Evolutionary conservation across 208 protist genomes (phyloP), one percentile per base, ranked within the genome.

Genomic region (Phytomonas francai): DNA sequence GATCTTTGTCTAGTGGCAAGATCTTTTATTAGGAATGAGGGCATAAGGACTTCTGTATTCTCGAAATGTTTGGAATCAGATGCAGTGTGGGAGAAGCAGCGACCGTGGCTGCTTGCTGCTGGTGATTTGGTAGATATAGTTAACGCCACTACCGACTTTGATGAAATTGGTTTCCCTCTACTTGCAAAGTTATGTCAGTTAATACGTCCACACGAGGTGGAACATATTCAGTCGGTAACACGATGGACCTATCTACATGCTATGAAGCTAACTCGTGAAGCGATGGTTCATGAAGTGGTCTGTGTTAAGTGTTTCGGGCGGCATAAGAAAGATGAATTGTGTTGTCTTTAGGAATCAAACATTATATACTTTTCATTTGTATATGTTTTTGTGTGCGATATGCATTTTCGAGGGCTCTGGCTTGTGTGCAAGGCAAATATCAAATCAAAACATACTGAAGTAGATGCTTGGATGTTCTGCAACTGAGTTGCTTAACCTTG

Each of bases 151-250:
- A 93, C 84, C 19, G 80, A 82, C 49, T 85, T 65, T 31, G 90
- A 95, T 64, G 87, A 92, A 61, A 65, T 95, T 28, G 85, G 81
- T 0, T 95, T 90, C 59, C 60, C 78, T 31, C 70, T 74, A 19
- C 72, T 93, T 28, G 59, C 72, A 5, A 73, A 73, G 9, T 72
- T 95, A 42, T 91, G 84, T 67, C 57, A 68, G 33, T 68, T 80
- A 0, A 60, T 93, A 31, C 81, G 84, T 14, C 84, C 85, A 5
- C 32, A 76, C 45, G 71, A 89, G 61, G 9, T 22, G 0, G 64
- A 65, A n/a, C 77, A 91, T 72, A 85, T 90, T 58, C 61, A 80
- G 45, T 76, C 71, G 1, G 84, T 89, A 49, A 91, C 85, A 30
- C 79, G 80, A 30, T 86, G 84, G 84, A 32, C 71, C 12, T 94